Evolutionary conservation across 75 land plant genomes (phyloP).

Genomic region (Gnetum montanum): DNA sequence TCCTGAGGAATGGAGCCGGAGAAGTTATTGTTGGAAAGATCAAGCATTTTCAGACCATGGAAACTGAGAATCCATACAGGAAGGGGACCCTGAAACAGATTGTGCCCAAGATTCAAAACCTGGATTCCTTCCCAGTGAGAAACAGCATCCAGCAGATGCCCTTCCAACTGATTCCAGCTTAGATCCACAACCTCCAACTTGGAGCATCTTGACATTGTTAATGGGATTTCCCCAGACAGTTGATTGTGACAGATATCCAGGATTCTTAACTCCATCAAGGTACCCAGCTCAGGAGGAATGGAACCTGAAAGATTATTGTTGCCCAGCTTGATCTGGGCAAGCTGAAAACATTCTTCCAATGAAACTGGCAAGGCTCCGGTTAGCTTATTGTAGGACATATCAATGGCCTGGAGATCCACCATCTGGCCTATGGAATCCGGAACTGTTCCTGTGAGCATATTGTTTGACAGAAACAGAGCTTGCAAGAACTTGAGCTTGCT

Average conservation of each 20-base stretch:
- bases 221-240: slow-evolving; percentile 62
- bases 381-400: slow-evolving; percentile 51
- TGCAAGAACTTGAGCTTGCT: slow-evolving; percentile 39
- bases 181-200: slow-evolving; percentile 64
- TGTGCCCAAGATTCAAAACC: slow-evolving; percentile 41
- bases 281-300: slow-evolving; percentile 56
- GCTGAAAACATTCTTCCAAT: slow-evolving; percentile 58
- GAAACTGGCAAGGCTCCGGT: slow-evolving; percentile 59
- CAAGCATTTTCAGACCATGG: slow-evolving; percentile 28
- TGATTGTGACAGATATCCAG: slow-evolving; percentile 47
- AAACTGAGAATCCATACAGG: slow-evolving; percentile 61
- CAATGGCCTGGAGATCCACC: slow-evolving; percentile 56
- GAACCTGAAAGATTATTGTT: slow-evolving; percentile 49
- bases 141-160: slow-evolving; percentile 42
- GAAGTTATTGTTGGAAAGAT: slow-evolving; percentile 63
- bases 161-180: slow-evolving; percentile 44
- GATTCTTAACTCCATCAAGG: slow-evolving; percentile 37
- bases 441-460: slow-evolving; percentile 43
- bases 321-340: slow-evolving; percentile 38
- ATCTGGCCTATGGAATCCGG: slow-evolving; percentile 52
- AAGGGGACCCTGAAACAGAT: slow-evolving; percentile 43
- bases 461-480: slow-evolving; percentile 47
- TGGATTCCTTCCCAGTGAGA: slow-evolving; percentile 39
- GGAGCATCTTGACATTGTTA: slow-evolving; percentile 54
- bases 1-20: slow-evolving; percentile 40